phyloP scores from a whole-genome alignment of 179 eudicot genomes.

The Carnegiea gigantea region DNA sequence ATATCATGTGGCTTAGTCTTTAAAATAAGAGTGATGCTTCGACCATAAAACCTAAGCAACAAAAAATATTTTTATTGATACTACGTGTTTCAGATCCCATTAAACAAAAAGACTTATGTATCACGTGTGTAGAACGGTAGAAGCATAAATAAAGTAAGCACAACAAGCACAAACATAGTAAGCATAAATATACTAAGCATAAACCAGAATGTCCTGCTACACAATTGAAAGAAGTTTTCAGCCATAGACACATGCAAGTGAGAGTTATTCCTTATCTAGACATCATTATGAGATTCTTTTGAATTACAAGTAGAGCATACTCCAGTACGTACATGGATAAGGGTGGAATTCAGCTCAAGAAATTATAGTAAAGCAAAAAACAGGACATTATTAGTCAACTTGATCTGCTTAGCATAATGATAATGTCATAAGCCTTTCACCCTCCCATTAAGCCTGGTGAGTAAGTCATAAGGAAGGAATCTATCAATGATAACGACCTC shows the following conservation, averaged over 20 bases:
- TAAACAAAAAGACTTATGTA: too few relatives aligned
- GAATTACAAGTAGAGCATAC: not conserved
- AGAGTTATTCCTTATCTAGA: not conserved
- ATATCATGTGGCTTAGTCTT: not conserved
- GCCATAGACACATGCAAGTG: not conserved
- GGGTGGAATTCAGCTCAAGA: not conserved
- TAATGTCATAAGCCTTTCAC: not conserved
- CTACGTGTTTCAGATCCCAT: too few relatives aligned
- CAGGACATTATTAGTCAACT: not conserved
- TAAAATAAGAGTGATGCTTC: not conserved
- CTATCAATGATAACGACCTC: not conserved
- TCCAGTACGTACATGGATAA: too few relatives aligned
- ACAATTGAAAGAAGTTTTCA: too few relatives aligned
- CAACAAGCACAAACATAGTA: too few relatives aligned
- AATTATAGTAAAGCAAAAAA: not conserved
- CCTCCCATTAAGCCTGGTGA: not conserved
- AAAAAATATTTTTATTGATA: not conserved
- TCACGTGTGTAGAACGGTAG: too few relatives aligned
- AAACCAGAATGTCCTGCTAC: too few relatives aligned
- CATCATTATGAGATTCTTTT: not conserved
- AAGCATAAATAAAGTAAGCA: too few relatives aligned
- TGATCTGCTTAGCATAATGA: not conserved
- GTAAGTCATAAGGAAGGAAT: not conserved
- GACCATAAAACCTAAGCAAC: not conserved
- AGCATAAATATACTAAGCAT: too few relatives aligned